phyloP scores from a whole-genome alignment of 148 eudicot species.

The Agrostemma githago region DNA sequence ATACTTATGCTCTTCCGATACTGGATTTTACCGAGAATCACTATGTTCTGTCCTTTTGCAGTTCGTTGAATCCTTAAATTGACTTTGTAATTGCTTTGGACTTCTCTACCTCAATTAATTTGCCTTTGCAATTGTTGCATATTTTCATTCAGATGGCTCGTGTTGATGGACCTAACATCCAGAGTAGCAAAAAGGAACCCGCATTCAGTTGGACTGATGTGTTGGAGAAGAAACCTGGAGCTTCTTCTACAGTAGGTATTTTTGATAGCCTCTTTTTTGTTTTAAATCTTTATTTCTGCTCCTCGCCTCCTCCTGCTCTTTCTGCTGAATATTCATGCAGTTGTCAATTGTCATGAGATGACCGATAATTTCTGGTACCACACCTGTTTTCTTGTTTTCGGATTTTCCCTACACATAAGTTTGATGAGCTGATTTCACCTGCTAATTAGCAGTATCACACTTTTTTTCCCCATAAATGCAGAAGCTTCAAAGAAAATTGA shows the following conservation, averaged over 20 bases:
- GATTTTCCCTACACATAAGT: not conserved
- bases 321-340: constrained; percentile 8
- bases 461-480: constrained; percentile 22
- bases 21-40: not conserved
- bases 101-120: not conserved
- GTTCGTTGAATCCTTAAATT: not conserved
- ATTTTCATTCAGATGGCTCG: constrained; percentile 68
- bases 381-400: constrained; percentile 7
- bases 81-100: not conserved
- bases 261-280: not conserved
- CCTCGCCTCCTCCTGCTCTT: not conserved
- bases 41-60: not conserved
- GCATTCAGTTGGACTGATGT: constrained; percentile 84
- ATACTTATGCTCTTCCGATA: not conserved
- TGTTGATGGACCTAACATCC: constrained; percentile 61
- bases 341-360: constrained; percentile 4
- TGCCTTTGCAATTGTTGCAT: constrained; percentile 1
- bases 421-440: not conserved
- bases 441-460: not conserved
- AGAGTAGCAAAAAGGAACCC: constrained; percentile 49
- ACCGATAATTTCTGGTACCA: not conserved
- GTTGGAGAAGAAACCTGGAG: constrained; percentile 40
- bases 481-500: constrained; percentile 41
- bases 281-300: not conserved
- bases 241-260: constrained; percentile 46